Base-by-base conservation (phyloP, 352 stramenopile species). In the Phytopythium delawarense region DNA sequence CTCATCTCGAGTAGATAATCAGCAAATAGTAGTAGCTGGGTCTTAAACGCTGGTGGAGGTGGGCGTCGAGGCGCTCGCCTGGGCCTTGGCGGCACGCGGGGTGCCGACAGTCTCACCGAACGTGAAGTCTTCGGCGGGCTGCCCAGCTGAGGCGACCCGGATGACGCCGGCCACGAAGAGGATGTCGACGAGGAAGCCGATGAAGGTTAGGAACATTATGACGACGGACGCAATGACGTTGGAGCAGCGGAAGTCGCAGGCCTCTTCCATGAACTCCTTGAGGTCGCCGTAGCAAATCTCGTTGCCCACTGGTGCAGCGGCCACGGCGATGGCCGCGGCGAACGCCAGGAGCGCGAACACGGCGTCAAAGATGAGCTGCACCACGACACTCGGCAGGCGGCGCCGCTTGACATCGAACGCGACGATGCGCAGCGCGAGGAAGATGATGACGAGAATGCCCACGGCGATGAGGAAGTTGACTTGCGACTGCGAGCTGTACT, bases 341-440 rank as follows among this genome's bases (percentile, higher is more conserved):
- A 89, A 89, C 30, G 76, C 78, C 60, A 90, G 72, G n/a, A 90
- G 23, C 7, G 87, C 63, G 52, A 79, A 83, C 23, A 88, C 42
- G 4, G 62, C 66, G 55, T 88, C 78, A 44, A 90, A 84, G 12
- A 69, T 50, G 20, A 88, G 39, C 35, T 79, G 66, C 12, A 69
- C 65, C 5, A 69, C 62, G 37, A 69, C 42, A 50, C 69, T 76
- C n/a, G 76, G 78, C 9, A 78, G 69, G 9, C 76, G 76, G 20
- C 74, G 69, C 44, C 75, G 75, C 65, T 84, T 84, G 54, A 86
- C 71, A 57, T 88, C 77, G 54, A 88, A 87, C n/a, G 70, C 50
- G 4, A 81, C 18, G 20, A 88, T 59, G 11, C 77, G 75, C n/a
- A 76, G 11, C 7, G 65, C 61, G 59, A 79, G 69, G 8, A 57